These are phyloP conservation scores for Xylaria hypoxylon DNA, from an alignment of 2,329 filamentous ascomycete species.

Conservation along the genomic window DNA sequence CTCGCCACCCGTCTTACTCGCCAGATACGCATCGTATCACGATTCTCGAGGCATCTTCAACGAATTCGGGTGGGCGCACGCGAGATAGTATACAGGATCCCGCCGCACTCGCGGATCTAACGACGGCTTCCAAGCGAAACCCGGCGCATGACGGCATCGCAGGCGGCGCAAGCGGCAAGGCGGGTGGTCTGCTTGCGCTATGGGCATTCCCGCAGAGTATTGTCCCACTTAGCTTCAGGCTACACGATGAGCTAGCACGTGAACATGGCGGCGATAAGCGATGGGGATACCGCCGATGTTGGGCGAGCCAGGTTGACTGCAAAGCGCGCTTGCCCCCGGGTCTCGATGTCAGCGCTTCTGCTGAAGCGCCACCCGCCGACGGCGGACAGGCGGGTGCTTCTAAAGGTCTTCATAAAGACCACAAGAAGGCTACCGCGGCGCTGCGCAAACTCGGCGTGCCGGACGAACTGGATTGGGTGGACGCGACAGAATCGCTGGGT, in stretches of 20 bases:
- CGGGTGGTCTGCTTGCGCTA: conserved; percentile 77
- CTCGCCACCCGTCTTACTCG: conserved; percentile 76
- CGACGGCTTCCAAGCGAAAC: conserved; percentile 45
- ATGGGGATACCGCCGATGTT: conserved; percentile 75
- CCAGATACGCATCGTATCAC: conserved; percentile 74
- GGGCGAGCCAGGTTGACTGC: conserved; percentile 51
- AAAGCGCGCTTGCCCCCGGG: conserved; percentile 48
- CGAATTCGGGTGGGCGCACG: conserved; percentile 51
- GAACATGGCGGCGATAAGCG: conserved; percentile 73
- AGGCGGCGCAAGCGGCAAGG: conserved; percentile 81
- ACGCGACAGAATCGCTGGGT: conserved; percentile 60
- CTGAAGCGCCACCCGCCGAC: neutral
- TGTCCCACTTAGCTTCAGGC: conserved; percentile 75
- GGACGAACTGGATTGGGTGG: conserved; percentile 77
- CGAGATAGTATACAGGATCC: conserved; percentile 51
- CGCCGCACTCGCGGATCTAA: conserved; percentile 47
- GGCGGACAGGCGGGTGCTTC: conserved; percentile 19
- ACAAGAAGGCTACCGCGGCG: conserved; percentile 46
- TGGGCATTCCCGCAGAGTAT: conserved; percentile 80
- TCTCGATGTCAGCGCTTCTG: conserved; percentile 15
- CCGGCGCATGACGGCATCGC: conserved; percentile 66
- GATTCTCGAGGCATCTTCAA: conserved; percentile 75
- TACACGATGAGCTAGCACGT: conserved; percentile 76
- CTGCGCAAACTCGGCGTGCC: conserved; percentile 54
- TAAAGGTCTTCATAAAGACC: conserved; percentile 49